Evolutionary conservation across 2,329 filamentous ascomycete genomes (phyloP).

Genomic region (Clarireedia sp.): DNA sequence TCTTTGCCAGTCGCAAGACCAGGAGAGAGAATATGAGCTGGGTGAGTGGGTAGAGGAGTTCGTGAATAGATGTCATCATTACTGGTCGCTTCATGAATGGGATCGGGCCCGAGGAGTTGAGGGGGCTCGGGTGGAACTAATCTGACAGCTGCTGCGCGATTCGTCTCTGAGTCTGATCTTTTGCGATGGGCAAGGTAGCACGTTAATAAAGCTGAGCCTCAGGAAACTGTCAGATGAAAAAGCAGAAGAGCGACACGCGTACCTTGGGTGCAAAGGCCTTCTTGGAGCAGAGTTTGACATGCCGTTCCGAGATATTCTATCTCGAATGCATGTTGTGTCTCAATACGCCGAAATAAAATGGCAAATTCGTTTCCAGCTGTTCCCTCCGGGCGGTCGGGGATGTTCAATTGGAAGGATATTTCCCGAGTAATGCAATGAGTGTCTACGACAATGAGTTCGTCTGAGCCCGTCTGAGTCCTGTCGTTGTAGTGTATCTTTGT

Average conservation of each 20-base stretch:
- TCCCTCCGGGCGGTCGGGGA: neutral
- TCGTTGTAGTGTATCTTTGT: too few species aligned
- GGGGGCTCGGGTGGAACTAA: conserved; percentile 17
- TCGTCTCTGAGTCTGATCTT: conserved; percentile 21
- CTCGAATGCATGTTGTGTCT: conserved; percentile 11
- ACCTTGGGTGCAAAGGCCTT: conserved; percentile 13
- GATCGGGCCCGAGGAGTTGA: conserved; percentile 13
- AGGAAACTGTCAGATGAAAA: neutral
- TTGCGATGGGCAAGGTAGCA: conserved; percentile 9
- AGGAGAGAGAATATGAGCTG: conserved; percentile 26
- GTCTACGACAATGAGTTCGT: too few species aligned
- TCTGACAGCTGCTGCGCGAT: conserved; percentile 17
- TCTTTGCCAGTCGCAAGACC: conserved; percentile 11
- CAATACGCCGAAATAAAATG: conserved; percentile 7
- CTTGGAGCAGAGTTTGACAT: conserved; percentile 15
- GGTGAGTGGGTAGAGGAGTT: conserved; percentile 28
- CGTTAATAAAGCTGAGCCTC: conserved; percentile 1
- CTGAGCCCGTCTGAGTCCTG: too few species aligned
- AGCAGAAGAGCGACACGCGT: neutral
- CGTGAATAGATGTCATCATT: conserved; percentile 25
- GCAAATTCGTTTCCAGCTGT: neutral
- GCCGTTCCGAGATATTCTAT: conserved; percentile 13
- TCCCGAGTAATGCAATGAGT: too few species aligned
- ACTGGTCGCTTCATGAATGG: conserved; percentile 9
- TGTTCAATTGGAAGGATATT: too few species aligned